These are phyloP conservation scores for Aureobasidium sp. DNA, from an alignment of 2,329 filamentous ascomycete genomes.

Conservation along the genomic window DNA sequence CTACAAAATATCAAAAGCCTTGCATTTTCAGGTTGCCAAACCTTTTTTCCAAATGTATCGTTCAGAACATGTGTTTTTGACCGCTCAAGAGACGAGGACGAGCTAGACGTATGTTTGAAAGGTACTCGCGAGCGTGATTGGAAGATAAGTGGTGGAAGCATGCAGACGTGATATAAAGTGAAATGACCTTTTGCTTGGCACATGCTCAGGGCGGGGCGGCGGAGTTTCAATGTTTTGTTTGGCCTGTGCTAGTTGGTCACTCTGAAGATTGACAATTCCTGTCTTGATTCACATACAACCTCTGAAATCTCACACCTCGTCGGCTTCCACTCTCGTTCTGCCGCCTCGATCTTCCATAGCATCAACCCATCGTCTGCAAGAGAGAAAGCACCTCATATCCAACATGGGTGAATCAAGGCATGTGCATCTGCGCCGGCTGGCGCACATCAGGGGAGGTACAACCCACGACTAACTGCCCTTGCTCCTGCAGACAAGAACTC, in stretches of 20 bases:
- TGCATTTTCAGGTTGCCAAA: neutral
- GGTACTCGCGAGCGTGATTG: neutral
- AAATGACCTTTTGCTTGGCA: neutral
- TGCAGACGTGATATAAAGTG: neutral
- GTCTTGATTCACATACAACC: neutral
- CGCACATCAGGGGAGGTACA: neutral
- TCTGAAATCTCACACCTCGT: neutral
- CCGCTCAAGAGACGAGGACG: no score
- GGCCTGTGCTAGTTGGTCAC: neutral
- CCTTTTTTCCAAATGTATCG: neutral
- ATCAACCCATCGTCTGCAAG: neutral
- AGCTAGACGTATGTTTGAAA: no score
- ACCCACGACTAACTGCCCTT: neutral
- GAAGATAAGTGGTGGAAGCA: neutral
- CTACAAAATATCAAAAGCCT: constrained; percentile 1
- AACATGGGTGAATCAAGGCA: constrained; percentile 18
- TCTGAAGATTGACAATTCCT: neutral
- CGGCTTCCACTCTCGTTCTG: neutral
- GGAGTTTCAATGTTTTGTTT: neutral
- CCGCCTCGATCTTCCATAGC: neutral
- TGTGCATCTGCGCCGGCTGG: neutral
- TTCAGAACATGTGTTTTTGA: neutral
- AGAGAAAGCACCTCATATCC: neutral
- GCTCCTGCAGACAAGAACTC: constrained; percentile 74
- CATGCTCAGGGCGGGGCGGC: neutral